phyloP scores from a whole-genome alignment of 1,284 basidiomycete genomes.

The Phylloboletellus chloephorus region DNA sequence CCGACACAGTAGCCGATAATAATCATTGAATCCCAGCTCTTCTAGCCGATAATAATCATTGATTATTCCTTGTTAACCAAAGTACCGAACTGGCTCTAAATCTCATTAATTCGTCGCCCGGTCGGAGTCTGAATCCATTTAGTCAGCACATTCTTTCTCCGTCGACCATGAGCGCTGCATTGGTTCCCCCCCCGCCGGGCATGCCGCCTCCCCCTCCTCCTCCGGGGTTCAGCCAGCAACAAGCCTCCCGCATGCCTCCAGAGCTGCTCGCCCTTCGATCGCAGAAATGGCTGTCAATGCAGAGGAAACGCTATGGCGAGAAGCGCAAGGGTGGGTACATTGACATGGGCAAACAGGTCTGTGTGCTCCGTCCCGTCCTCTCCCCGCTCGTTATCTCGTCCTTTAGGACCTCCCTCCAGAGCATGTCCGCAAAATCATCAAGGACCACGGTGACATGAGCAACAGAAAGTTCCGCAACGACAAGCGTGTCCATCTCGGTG shows the following conservation, averaged over 20 bases:
- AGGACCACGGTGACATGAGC: conserved; percentile 97
- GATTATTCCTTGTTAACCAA: too few species aligned
- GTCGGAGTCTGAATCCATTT: conserved; percentile 27
- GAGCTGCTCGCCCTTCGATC: conserved; percentile 82
- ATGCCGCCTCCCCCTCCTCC: conserved; percentile 56
- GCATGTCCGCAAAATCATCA: conserved; percentile 96
- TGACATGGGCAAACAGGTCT: conserved; percentile 89
- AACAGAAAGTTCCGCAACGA: conserved; percentile 96
- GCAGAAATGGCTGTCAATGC: conserved; percentile 92
- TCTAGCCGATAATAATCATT: too few species aligned
- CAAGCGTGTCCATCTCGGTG: conserved; percentile 97
- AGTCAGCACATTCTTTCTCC: conserved; percentile 29
- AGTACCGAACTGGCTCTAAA: too few species aligned
- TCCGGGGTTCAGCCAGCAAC: too few species aligned
- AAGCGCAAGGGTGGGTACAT: conserved; percentile 85
- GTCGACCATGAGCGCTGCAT: conserved; percentile 31
- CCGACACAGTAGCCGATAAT: too few species aligned
- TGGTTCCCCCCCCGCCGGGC: conserved; percentile 48
- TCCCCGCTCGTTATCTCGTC: conserved; percentile 6
- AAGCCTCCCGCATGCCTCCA: conserved; percentile 64
- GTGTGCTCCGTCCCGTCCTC: conserved; percentile 23
- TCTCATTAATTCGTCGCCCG: neutral
- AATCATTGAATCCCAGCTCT: too few species aligned
- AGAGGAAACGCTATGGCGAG: conserved; percentile 86
- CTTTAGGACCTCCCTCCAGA: conserved; percentile 81